These are phyloP conservation scores for Termitomyces sp. DNA, from an alignment of 768 basidiomycete species.

Conservation along the genomic window DNA sequence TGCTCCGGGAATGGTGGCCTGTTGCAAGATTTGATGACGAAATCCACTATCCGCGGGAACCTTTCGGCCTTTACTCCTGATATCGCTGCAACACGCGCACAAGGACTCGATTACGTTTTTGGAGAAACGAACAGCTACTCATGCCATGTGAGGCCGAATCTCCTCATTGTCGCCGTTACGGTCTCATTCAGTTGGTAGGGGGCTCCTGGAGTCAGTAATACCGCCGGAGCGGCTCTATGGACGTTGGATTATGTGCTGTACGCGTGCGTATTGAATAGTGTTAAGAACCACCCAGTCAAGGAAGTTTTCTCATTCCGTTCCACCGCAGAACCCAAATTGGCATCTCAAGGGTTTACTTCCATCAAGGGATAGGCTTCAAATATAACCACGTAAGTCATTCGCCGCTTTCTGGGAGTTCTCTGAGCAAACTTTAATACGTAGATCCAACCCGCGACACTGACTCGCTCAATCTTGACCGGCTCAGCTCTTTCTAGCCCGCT, in stretches of 20 bases:
- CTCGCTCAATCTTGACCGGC: constrained; percentile 52
- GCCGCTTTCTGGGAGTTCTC: not conserved
- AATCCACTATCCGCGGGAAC: constrained; percentile 51
- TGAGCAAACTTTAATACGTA: constrained; percentile 16
- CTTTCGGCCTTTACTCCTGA: constrained; percentile 46
- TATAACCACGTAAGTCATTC: constrained; percentile 49
- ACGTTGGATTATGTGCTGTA: constrained; percentile 59
- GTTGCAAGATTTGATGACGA: constrained; percentile 62
- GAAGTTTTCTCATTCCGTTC: not conserved
- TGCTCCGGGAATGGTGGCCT: constrained; percentile 48
- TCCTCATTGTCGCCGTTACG: not conserved
- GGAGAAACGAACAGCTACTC: constrained; percentile 57
- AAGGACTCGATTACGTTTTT: constrained; percentile 52
- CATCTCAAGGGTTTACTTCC: constrained; percentile 53
- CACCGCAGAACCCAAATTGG: constrained; percentile 27
- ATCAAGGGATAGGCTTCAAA: constrained; percentile 68
- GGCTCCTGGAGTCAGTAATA: constrained; percentile 56
- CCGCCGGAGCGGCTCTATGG: constrained; percentile 69
- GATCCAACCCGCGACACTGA: constrained; percentile 61
- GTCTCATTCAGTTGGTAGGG: constrained; percentile 22
- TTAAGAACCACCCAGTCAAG: not conserved
- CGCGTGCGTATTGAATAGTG: constrained; percentile 27
- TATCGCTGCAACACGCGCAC: constrained; percentile 39
- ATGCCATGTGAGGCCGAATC: constrained; percentile 27
- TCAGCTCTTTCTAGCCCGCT: constrained; percentile 41